These are phyloP conservation scores for Fusarium liriodendri DNA, from an alignment of 2,329 filamentous ascomycete species.

Conservation along the genomic window DNA sequence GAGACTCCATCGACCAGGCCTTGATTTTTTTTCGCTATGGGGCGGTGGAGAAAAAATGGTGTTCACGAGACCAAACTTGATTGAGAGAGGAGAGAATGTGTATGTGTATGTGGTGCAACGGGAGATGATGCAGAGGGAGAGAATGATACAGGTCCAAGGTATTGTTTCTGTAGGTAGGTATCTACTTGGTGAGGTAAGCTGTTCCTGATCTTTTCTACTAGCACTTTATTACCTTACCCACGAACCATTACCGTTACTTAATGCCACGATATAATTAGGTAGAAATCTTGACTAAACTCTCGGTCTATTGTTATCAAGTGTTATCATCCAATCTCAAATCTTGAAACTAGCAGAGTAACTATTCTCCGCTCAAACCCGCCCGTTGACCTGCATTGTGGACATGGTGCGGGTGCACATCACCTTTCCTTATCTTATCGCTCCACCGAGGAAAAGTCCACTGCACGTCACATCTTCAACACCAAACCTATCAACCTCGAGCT, in stretches of 20 bases:
- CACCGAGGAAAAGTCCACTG: slow-evolving; percentile 12
- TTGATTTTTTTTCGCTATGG: slow-evolving; percentile 31
- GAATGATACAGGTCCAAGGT: background rate
- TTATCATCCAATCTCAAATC: background rate
- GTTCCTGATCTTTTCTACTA: background rate
- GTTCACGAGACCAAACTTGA: slow-evolving; percentile 29
- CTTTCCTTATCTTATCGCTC: slow-evolving; percentile 28
- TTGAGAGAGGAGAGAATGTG: background rate
- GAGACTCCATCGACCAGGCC: slow-evolving; percentile 11
- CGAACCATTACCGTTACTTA: background rate
- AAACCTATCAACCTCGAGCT: background rate
- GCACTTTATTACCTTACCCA: background rate
- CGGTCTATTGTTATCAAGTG: background rate
- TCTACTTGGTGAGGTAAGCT: background rate
- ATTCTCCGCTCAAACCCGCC: background rate
- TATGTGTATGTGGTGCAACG: slow-evolving; percentile 1
- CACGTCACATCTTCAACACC: slow-evolving; percentile 21
- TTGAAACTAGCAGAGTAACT: background rate
- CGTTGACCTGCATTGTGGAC: background rate
- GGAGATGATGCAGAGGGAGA: background rate
- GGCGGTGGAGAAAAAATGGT: slow-evolving; percentile 16
- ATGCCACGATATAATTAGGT: background rate
- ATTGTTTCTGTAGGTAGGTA: background rate
- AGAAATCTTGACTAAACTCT: background rate
- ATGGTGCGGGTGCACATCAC: background rate